Base-by-base conservation (phyloP, 2,329 filamentous ascomycete genomes). In the Aureobasidium melanogenum region DNA sequence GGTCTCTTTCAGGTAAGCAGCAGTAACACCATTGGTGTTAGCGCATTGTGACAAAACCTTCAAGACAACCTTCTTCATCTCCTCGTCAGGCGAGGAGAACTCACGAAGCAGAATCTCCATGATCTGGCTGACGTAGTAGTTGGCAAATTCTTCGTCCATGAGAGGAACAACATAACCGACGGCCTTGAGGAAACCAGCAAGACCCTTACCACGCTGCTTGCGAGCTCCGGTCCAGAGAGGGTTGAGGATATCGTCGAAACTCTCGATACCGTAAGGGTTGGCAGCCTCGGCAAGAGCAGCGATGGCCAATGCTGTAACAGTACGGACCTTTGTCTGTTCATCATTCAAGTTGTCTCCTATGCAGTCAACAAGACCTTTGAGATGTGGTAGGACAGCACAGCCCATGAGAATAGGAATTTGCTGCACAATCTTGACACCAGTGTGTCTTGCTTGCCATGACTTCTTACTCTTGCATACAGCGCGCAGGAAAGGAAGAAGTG, bases 81-180 rank as follows among this genome's bases (percentile, higher is more conserved):
- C 94, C 75, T 99, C 94, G 67, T 99, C 94, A 0, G 94, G 94
- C 0, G 93, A 97, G 7, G 91, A 89, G 70, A 99, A 99, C 72
- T 99, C 94, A 69, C 94, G 86, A 32, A 97, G 84, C 15, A 99
- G 79, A 69, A 97, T 97, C 74, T 97, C 94, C 93, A 99, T 97
- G 69, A 99, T 97, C 74, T 99, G 92, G 67, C 87, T 90, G 9
- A 94, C 97, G 71, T 99, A 99, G 77, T 99, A 99, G 73, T 97
- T 97, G 75, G 94, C 93, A 73, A 97, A 97, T 72, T 99, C 94
- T 75, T 99, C 94, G 77, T 99, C 94, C 94, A 99, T 99, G 57
- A 99, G 83, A 5, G 94, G 94, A 65, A 99, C 97, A 71, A 99
- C 96, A 73, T 94, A 97, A 28, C 94, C 94, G 46, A 99, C 93